These are phyloP conservation scores for Aschersonia sp. DNA, from an alignment of 2,329 filamentous ascomycete species.

Conservation along the genomic window DNA sequence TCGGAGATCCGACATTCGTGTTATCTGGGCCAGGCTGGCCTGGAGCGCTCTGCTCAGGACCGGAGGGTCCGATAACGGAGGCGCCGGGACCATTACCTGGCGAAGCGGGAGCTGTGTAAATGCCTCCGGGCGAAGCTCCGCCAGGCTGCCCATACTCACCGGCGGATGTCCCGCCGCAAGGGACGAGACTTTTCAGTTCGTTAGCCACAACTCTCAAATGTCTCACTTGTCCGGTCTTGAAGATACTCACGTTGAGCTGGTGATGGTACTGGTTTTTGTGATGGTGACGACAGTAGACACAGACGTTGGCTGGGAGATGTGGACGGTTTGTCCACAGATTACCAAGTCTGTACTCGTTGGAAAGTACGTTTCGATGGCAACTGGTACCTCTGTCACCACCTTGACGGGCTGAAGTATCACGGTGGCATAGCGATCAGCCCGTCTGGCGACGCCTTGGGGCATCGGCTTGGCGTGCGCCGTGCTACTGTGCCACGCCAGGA, in stretches of 20 bases:
- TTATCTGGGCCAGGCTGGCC: neutral
- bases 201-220: neutral
- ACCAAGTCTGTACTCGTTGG: neutral
- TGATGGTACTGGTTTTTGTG: neutral
- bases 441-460: neutral
- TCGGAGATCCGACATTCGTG: neutral
- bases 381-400: slow-evolving; percentile 1
- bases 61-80: neutral
- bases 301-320: neutral
- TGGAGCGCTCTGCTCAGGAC: too few relatives aligned
- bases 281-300: slow-evolving; percentile 1
- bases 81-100: neutral
- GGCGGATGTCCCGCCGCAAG: neutral
- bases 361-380: slow-evolving; percentile 1
- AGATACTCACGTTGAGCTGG: slow-evolving; percentile 1
- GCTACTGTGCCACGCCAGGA: slow-evolving; percentile 1
- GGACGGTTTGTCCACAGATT: slow-evolving; percentile 1
- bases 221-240: neutral
- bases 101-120: neutral
- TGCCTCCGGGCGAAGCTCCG: neutral
- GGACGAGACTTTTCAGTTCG: neutral
- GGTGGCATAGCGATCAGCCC: neutral
- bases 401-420: slow-evolving; percentile 1
- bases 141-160: neutral
- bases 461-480: slow-evolving; percentile 1